Evolutionary conservation across 75 land plant species (phyloP).

Genomic region (Sequoia sempervirens): DNA sequence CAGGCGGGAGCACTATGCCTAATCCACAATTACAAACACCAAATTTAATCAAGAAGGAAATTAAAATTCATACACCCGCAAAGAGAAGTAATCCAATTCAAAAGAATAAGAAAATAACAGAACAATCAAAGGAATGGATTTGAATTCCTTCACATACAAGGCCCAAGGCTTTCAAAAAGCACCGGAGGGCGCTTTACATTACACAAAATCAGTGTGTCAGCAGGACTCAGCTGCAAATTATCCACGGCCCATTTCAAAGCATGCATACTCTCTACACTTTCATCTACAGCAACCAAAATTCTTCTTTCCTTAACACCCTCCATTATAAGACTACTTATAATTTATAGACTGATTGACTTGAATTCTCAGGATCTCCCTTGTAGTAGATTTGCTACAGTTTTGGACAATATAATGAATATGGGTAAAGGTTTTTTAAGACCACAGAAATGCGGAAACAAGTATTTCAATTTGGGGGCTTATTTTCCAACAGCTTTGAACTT

Average conservation of each 20-base stretch:
- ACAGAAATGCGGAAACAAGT: no score
- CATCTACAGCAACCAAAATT: constrained; percentile 36
- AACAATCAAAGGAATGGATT: neutral
- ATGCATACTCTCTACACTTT: constrained; percentile 24
- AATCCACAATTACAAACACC: neutral
- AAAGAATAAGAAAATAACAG: neutral
- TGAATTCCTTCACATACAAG: constrained; percentile 4
- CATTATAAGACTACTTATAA: neutral
- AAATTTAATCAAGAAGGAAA: neutral
- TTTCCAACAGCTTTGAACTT: no score
- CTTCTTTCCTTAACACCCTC: constrained; percentile 11
- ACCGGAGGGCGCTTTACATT: constrained; percentile 14
- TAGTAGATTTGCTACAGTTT: no score
- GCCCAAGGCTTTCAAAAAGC: neutral
- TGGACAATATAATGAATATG: no score
- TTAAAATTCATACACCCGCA: neutral
- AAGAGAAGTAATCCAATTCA: neutral
- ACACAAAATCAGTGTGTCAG: constrained; percentile 12
- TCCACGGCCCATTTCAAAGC: constrained; percentile 33
- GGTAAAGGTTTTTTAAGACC: no score
- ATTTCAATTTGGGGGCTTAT: no score
- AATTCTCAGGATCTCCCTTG: neutral
- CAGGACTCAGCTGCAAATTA: neutral
- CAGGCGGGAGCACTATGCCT: constrained; percentile 13
- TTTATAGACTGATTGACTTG: no score